Percentiles rank a stretch among this genome's conserved stretches.
Evolutionary conservation across 2,329 filamentous ascomycete genomes (phyloP).

Genomic region (Colletotrichum sublineola): DNA sequence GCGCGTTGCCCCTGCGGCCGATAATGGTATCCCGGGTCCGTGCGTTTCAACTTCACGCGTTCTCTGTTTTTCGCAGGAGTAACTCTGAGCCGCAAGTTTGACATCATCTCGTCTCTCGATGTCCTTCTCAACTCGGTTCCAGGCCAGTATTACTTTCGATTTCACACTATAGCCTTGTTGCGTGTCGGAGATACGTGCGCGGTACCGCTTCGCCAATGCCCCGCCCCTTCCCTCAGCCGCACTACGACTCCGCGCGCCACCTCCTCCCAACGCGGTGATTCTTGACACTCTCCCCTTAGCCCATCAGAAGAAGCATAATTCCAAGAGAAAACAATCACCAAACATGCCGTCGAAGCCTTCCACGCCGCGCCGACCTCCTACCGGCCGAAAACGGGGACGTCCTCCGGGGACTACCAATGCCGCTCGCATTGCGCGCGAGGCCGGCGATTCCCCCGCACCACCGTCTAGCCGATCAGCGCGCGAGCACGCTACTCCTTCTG

Average conservation of each 20-base stretch:
- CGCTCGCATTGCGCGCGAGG: constrained; percentile 55
- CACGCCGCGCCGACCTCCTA: constrained; percentile 57
- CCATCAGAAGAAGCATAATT: constrained; percentile 37
- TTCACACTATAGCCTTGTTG: constrained; percentile 42
- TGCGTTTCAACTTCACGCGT: constrained; percentile 57
- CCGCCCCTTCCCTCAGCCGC: constrained; percentile 41
- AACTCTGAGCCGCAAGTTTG: constrained; percentile 48
- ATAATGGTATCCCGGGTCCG: constrained; percentile 45
- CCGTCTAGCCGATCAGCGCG: constrained; percentile 52
- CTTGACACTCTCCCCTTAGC: constrained; percentile 25
- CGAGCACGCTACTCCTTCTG: constrained; percentile 43
- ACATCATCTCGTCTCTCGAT: constrained; percentile 53
- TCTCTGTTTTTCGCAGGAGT: constrained; percentile 55
- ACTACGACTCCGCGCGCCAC: constrained; percentile 44
- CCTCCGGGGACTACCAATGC: constrained; percentile 60
- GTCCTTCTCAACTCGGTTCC: constrained; percentile 28
- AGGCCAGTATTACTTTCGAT: constrained; percentile 32
- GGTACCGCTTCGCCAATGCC: constrained; percentile 42
- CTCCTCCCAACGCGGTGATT: constrained; percentile 46
- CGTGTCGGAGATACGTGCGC: constrained; percentile 43
- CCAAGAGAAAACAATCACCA: constrained; percentile 15
- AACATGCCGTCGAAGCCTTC: constrained; percentile 52
- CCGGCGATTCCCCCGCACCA: constrained; percentile 49
- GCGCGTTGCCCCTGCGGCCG: constrained; percentile 39
- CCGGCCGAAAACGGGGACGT: constrained; percentile 62